These are phyloP conservation scores for Eucalyptus pauciflora DNA, from an alignment of 345 rosid genomes.

Conservation along the genomic window DNA sequence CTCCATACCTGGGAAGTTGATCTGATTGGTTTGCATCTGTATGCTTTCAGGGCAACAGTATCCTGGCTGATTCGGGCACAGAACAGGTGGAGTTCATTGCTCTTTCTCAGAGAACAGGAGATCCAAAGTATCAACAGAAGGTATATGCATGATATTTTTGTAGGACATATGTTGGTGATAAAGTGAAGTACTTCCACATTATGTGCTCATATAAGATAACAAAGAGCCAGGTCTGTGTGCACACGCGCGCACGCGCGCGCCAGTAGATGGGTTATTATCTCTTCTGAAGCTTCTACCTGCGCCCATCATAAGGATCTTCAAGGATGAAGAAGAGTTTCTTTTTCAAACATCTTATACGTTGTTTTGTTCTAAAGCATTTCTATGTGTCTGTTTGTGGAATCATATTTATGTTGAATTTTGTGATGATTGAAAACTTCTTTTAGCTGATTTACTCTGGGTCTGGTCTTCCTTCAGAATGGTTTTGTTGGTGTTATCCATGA, in stretches of 20 bases:
- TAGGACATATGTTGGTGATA: neutral
- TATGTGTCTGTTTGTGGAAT: neutral
- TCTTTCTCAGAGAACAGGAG: slow-evolving; percentile 95
- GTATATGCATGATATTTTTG: slow-evolving; percentile 10
- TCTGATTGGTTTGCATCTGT: neutral
- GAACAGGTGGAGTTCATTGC: slow-evolving; percentile 97
- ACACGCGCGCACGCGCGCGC: accelerated
- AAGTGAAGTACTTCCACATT: neutral
- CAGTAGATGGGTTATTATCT: neutral
- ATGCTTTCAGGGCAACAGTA: slow-evolving; percentile 66
- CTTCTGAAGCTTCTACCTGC: neutral
- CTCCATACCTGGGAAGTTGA: neutral
- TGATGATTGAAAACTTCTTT: neutral
- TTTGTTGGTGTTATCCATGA: neutral
- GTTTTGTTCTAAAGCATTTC: neutral
- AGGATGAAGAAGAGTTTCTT: neutral
- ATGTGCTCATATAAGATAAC: neutral
- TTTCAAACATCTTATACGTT: neutral
- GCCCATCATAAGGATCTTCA: neutral
- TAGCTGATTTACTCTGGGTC: neutral
- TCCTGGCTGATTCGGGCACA: slow-evolving; percentile 96
- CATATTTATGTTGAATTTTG: neutral
- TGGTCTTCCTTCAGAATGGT: neutral
- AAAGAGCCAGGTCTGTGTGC: neutral
- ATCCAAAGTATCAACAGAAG: slow-evolving; percentile 88